A percentile compares a stretch with the other conserved stretches of the same genome.
These are phyloP conservation scores for Coemansia sp. DNA, from an alignment of 192 early-diverging fungal genomes.

Conservation along the genomic window DNA sequence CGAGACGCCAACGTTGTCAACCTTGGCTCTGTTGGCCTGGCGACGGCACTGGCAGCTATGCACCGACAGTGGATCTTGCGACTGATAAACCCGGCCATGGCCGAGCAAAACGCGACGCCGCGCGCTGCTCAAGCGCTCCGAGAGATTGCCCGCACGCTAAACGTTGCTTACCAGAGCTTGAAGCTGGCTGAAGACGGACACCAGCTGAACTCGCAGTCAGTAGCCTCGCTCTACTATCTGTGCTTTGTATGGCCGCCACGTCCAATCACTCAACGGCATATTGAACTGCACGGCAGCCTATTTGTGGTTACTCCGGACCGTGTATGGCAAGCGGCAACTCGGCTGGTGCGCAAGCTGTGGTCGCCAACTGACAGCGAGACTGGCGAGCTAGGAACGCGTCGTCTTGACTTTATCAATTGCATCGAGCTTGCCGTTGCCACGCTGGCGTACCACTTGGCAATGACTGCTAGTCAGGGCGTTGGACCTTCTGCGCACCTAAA, in stretches of 20 bases:
- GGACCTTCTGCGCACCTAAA: constrained; percentile 15
- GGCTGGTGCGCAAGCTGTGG: constrained; percentile 20
- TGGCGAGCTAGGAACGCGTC: neutral
- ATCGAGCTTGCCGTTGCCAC: constrained; percentile 23
- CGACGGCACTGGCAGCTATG: constrained; percentile 27
- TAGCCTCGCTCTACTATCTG: constrained; percentile 33
- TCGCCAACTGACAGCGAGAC: neutral
- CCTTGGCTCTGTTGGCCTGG: constrained; percentile 18
- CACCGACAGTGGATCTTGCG: constrained; percentile 38
- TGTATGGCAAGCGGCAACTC: constrained; percentile 31
- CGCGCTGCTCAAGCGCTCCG: constrained; percentile 26
- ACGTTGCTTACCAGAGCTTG: constrained; percentile 9
- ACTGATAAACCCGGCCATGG: constrained; percentile 23
- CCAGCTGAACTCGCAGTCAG: constrained; percentile 10
- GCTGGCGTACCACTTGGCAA: constrained; percentile 28
- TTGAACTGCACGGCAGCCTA: constrained; percentile 28
- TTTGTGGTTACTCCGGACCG: constrained; percentile 42
- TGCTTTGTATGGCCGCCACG: constrained; percentile 48
- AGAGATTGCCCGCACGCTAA: constrained; percentile 20
- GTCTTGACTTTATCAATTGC: constrained; percentile 13
- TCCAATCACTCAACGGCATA: constrained; percentile 24
- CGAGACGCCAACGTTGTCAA: neutral
- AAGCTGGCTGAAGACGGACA: constrained; percentile 2
- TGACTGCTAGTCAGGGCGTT: constrained; percentile 18
- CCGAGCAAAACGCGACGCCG: constrained; percentile 25